Evolutionary conservation across 148 eudicot species (phyloP), one percentile per base, ranked within the genome.

Genomic region (Fallopia convolvulus): DNA sequence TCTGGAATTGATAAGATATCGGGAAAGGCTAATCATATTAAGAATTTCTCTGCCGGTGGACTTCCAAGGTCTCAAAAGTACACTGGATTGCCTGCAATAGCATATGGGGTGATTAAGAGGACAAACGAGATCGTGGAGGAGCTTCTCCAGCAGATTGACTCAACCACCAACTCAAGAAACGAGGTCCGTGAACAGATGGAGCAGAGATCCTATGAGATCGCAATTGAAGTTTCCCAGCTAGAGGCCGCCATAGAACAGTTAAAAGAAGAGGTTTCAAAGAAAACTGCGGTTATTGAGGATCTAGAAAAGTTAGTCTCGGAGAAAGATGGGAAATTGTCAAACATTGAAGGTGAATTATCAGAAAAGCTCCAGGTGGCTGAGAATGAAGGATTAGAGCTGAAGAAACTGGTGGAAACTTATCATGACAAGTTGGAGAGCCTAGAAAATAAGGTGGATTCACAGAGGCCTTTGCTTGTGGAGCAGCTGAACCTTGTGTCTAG

Each of bases 111-210:
- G 77, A 87, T 92, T 23, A 95, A 95, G 87, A 80, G 99, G 76
- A 89, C 93, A 10, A 92, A 95, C 81, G 97, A 95, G 81, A 91
- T 95, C 63, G 97, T 95, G 5, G 99, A 95, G 81, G 99, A 89
- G 94, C 86, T 88, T 75, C 63, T 95, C 75, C 86, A 79, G 52
- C 92, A 91, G 84, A 72, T 89, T 79, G 97, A 92, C 6, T 75
- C 74, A 75, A 81, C 87, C 3, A 47, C 80, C 12, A 92, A 89
- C 81, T 81, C 88, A 21, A 89, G 94, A 78, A 85, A 92, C 74
- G 93, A 95, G 83, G 96, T 92, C 14, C 81, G 97, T 32, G 94
- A 84, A 77, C 84, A 78, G 82, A 79, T 95, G 78, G 97, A 95
- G 75, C 97, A 95, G 56, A 82, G 97, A 82, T 92, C 87, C 84